Evolutionary conservation across 2,329 filamentous ascomycete species (phyloP).

Genomic region (Magnaporthiopsis rhizophila): DNA sequence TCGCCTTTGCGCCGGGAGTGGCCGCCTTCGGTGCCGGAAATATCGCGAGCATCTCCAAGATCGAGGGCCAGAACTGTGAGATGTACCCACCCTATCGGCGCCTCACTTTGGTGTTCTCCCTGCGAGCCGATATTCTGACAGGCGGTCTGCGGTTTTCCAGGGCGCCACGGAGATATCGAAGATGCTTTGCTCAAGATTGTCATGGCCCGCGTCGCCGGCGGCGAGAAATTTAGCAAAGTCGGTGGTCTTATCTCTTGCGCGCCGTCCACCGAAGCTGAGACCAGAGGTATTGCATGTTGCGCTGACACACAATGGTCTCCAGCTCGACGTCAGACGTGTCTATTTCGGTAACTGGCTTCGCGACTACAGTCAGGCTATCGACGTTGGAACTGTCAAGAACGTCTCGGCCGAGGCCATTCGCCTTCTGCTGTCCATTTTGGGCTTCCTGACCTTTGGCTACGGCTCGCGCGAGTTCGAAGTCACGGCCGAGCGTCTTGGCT

Average conservation of each 20-base stretch:
- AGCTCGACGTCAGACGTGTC: constrained; percentile 59
- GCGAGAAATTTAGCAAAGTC: constrained; percentile 82
- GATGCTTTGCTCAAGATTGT: constrained; percentile 71
- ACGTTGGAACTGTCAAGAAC: constrained; percentile 85
- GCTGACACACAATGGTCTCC: background rate
- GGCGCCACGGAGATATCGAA: constrained; percentile 88
- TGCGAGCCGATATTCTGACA: background rate
- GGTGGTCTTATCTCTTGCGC: constrained; percentile 29
- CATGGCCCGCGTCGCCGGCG: constrained; percentile 52
- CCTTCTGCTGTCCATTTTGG: constrained; percentile 79
- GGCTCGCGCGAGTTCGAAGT: constrained; percentile 82
- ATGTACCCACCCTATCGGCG: background rate
- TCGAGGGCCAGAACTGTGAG: constrained; percentile 77
- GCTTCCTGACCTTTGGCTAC: constrained; percentile 82
- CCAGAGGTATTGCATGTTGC: no score
- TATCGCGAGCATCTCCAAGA: constrained; percentile 70
- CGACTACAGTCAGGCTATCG: constrained; percentile 90
- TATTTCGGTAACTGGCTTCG: constrained; percentile 96
- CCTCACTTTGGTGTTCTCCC: background rate
- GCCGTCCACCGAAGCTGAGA: background rate
- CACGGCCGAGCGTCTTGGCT: constrained; percentile 68
- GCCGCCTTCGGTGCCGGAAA: constrained; percentile 84
- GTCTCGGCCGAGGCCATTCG: constrained; percentile 88
- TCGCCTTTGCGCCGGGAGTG: constrained; percentile 59
- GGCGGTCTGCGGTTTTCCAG: constrained; percentile 24